Conservation (phyloP, 2,329 filamentous ascomycete species). For the Aureobasidium sp. region DNA sequence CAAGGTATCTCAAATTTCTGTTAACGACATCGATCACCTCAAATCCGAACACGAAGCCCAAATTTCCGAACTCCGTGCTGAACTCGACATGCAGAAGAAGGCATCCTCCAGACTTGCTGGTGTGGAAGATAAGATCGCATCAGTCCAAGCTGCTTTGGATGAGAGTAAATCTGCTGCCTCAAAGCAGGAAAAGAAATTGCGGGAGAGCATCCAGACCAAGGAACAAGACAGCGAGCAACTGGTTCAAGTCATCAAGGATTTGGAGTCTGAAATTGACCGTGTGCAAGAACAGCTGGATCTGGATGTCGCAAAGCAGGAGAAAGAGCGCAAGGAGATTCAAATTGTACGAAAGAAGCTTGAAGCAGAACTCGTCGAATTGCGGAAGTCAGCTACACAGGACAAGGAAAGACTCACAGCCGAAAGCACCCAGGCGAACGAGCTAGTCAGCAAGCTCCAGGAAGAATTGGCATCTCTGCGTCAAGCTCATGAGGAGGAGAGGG, state of each 20-base stretch:
- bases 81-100: slow-evolving; percentile 23
- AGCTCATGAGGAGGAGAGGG: neutral
- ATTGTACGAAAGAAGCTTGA: slow-evolving; percentile 9
- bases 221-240: slow-evolving; percentile 26
- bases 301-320: slow-evolving; percentile 14
- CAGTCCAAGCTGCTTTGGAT: slow-evolving; percentile 26
- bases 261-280: slow-evolving; percentile 29
- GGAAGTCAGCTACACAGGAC: slow-evolving; percentile 8
- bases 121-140: slow-evolving; percentile 27
- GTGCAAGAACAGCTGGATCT: slow-evolving; percentile 23
- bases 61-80: slow-evolving; percentile 21
- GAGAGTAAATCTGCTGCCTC: slow-evolving; percentile 23
- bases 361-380: neutral
- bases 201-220: slow-evolving; percentile 25
- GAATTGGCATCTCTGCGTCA: slow-evolving; percentile 8
- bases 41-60: slow-evolving; percentile 21
- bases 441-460: slow-evolving; percentile 14
- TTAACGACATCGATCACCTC: slow-evolving; percentile 14
- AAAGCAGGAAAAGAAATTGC: slow-evolving; percentile 25
- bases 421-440: slow-evolving; percentile 3
- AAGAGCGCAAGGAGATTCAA: slow-evolving; percentile 16
- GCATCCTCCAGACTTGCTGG: slow-evolving; percentile 23
- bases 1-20: slow-evolving; percentile 13
- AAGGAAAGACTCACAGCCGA: slow-evolving; percentile 11
- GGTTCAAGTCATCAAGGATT: slow-evolving; percentile 26